A percentile compares a stretch with the other conserved stretches of the same genome.
Evolutionary conservation across 2,329 filamentous ascomycete species (phyloP).

Genomic region (Cylindrodendrum hubeiense): DNA sequence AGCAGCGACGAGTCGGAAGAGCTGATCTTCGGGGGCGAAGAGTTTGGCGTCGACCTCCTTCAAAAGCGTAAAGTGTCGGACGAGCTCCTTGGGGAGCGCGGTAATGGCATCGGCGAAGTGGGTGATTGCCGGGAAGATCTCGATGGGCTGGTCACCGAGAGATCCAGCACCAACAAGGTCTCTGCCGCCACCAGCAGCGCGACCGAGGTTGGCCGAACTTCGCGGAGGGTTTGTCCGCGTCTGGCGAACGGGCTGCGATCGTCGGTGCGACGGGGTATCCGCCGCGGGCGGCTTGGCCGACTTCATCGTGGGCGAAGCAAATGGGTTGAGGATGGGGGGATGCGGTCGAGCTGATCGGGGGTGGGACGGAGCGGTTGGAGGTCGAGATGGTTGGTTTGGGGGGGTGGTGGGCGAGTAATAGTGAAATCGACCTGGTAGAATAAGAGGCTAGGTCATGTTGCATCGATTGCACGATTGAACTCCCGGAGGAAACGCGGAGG

Average conservation of each 20-base stretch:
- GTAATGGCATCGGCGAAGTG: constrained; percentile 93
- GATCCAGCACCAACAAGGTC: constrained; percentile 60
- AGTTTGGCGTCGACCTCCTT: constrained; percentile 99
- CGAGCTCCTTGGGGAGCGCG: constrained; percentile 92
- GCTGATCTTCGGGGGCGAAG: constrained; percentile 85
- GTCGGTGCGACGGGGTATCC: constrained; percentile 63
- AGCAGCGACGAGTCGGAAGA: constrained; percentile 80
- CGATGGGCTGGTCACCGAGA: constrained; percentile 69
- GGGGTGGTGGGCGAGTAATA: constrained; percentile 31
- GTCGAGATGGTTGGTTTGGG: constrained; percentile 23
- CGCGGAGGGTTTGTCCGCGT: constrained; percentile 74
- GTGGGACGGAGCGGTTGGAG: constrained; percentile 39
- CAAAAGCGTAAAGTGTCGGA: constrained; percentile 93
- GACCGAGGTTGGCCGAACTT: constrained; percentile 62
- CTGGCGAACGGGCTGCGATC: constrained; percentile 74
- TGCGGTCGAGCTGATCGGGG: constrained; percentile 38
- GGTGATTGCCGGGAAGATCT: constrained; percentile 75
- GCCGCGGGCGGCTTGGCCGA: constrained; percentile 62
- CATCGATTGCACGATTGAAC: constrained; percentile 29
- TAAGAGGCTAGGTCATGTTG: constrained; percentile 43
- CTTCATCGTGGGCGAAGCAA: constrained; percentile 63
- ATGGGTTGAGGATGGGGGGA: constrained; percentile 30
- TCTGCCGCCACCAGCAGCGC: constrained; percentile 56
- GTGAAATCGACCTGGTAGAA: constrained; percentile 35
- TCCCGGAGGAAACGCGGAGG: constrained; percentile 30